Evolutionary conservation across 2,329 filamentous ascomycete species (phyloP).

Genomic region (Colletotrichum sansevieriae): DNA sequence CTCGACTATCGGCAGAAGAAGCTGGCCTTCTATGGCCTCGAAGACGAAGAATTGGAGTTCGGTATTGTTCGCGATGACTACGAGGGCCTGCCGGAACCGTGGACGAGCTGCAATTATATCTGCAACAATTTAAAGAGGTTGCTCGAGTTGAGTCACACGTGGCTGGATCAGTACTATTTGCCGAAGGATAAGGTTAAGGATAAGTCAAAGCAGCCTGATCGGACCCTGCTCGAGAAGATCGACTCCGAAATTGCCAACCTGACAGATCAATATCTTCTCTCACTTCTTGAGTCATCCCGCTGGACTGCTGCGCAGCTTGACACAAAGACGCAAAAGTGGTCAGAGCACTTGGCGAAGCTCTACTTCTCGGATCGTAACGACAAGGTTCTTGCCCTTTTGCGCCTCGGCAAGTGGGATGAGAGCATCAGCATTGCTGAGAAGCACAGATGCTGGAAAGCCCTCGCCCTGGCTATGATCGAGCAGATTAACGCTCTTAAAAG

Average conservation of each 20-base stretch:
- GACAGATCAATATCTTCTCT: slow-evolving; percentile 67
- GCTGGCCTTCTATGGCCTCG: slow-evolving; percentile 78
- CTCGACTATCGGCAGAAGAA: slow-evolving; percentile 81
- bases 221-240: slow-evolving; percentile 59
- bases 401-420: slow-evolving; percentile 69
- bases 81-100: slow-evolving; percentile 80
- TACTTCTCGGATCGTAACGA: slow-evolving; percentile 65
- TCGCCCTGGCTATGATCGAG: slow-evolving; percentile 68
- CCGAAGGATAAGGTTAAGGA: slow-evolving; percentile 49
- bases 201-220: slow-evolving; percentile 51
- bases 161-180: slow-evolving; percentile 63
- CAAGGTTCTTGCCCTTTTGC: slow-evolving; percentile 66
- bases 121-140: slow-evolving; percentile 73
- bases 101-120: slow-evolving; percentile 80
- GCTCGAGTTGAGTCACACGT: slow-evolving; percentile 68
- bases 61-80: slow-evolving; percentile 75
- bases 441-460: slow-evolving; percentile 66
- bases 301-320: slow-evolving; percentile 63
- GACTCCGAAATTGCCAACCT: slow-evolving; percentile 63
- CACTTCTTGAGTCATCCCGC: slow-evolving; percentile 65
- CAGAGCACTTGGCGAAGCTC: slow-evolving; percentile 61
- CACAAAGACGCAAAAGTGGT: slow-evolving; percentile 55
- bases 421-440: slow-evolving; percentile 70
- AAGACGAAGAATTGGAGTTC: slow-evolving; percentile 73
- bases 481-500: slow-evolving; percentile 58